A percentile compares a stretch with the other conserved stretches of the same genome.
phyloP scores from a whole-genome alignment of 768 basidiomycete species.

The Boletus subcaerulescens region DNA sequence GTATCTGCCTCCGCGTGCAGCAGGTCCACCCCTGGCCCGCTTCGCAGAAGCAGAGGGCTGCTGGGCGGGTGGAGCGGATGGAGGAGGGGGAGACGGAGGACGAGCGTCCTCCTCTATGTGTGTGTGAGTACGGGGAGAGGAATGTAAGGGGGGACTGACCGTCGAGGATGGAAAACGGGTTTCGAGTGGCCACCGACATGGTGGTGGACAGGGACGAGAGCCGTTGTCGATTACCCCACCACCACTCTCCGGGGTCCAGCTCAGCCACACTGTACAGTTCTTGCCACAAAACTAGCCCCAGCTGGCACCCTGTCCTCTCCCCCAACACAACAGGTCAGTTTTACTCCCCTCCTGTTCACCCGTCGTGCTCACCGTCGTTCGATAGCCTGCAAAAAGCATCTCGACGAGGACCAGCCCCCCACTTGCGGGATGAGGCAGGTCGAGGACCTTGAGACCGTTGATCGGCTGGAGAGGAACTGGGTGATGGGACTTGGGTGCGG shows the following conservation, averaged over 20 bases:
- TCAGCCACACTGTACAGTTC: constrained; percentile 47
- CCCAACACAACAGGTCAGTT: constrained; percentile 46
- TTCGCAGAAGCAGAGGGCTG: constrained; percentile 39
- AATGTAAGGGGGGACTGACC: constrained; percentile 43
- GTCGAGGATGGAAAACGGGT: constrained; percentile 81
- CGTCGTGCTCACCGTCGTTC: neutral
- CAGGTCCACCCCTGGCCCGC: constrained; percentile 54
- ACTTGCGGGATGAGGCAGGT: constrained; percentile 61
- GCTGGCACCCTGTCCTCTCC: neutral
- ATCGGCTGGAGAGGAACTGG: constrained; percentile 65
- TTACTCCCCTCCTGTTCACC: no score
- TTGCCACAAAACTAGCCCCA: constrained; percentile 24
- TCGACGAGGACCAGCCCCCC: constrained; percentile 77
- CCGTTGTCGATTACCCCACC: neutral
- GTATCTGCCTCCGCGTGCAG: constrained; percentile 67
- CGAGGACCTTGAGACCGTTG: constrained; percentile 91
- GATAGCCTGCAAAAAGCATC: constrained; percentile 81
- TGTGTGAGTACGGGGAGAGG: neutral
- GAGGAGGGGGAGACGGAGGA: constrained; percentile 34
- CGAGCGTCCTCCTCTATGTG: constrained; percentile 45
- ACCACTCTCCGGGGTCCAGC: constrained; percentile 39
- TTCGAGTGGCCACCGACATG: constrained; percentile 90
- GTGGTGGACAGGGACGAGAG: constrained; percentile 13
- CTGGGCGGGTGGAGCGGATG: constrained; percentile 29
- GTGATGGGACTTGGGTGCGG: constrained; percentile 91